These are phyloP conservation scores for Kappamyces sp. DNA, from an alignment of 192 early-diverging fungal genomes.

Conservation along the genomic window DNA sequence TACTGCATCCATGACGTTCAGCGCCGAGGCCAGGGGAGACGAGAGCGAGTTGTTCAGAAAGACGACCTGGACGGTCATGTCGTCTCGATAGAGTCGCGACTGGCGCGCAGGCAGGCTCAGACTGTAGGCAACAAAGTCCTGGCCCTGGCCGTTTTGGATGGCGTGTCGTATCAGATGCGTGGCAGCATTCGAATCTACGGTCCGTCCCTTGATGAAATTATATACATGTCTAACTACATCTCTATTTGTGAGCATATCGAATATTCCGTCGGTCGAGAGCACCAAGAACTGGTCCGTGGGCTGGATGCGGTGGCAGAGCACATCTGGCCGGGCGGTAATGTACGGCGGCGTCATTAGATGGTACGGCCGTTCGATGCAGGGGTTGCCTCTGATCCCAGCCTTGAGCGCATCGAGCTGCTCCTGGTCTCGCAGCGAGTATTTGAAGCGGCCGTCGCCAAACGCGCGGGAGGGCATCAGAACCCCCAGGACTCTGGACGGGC, in stretches of 20 bases:
- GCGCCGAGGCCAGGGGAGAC: too few relatives aligned
- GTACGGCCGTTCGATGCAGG: slow-evolving; percentile 25
- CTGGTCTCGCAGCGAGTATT: slow-evolving; percentile 24
- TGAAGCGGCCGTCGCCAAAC: slow-evolving; percentile 68
- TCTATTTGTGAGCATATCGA: slow-evolving; percentile 65
- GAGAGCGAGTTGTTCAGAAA: neutral
- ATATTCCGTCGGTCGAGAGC: slow-evolving; percentile 77
- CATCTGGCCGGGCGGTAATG: slow-evolving; percentile 64
- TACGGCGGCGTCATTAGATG: slow-evolving; percentile 21
- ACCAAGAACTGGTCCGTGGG: slow-evolving; percentile 65
- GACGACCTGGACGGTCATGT: slow-evolving; percentile 60
- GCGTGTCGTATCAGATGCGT: slow-evolving; percentile 69
- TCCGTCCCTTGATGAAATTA: slow-evolving; percentile 23
- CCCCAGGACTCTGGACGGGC: slow-evolving; percentile 27
- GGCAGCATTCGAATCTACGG: slow-evolving; percentile 53
- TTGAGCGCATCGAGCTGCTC: slow-evolving; percentile 20
- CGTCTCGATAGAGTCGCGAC: slow-evolving; percentile 68
- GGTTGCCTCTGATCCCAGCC: slow-evolving; percentile 33
- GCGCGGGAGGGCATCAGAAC: slow-evolving; percentile 41
- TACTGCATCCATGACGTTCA: too few relatives aligned
- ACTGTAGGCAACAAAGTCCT: slow-evolving; percentile 52
- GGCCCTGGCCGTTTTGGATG: slow-evolving; percentile 49
- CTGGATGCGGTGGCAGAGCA: slow-evolving; percentile 52
- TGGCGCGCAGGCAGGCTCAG: slow-evolving; percentile 59
- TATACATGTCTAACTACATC: slow-evolving; percentile 52